phyloP scores from a whole-genome alignment of 257 asterid genomes.

The Scutellaria baicalensis region DNA sequence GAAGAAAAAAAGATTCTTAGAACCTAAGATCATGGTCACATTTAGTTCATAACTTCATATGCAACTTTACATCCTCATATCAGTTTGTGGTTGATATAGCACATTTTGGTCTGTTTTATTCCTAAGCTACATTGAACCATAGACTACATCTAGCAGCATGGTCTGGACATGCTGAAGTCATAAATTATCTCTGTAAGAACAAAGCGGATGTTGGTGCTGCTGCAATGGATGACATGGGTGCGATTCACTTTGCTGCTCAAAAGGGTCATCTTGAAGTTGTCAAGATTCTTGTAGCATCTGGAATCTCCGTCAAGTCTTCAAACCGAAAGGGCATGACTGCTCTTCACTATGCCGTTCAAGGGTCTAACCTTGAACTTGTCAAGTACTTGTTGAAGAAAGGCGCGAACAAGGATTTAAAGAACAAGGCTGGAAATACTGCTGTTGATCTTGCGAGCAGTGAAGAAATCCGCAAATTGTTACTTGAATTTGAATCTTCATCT shows the following conservation, averaged over 20 bases:
- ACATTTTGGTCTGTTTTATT: constrained; percentile 11
- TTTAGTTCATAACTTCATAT: background rate
- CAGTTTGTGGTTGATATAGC: background rate
- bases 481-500: constrained; percentile 32
- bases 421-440: constrained; percentile 77
- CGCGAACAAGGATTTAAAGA: constrained; percentile 44
- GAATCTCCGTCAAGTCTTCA: constrained; percentile 60
- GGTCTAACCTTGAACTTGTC: constrained; percentile 66
- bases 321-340: constrained; percentile 91
- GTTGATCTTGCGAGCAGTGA: constrained; percentile 69
- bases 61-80: background rate
- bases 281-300: constrained; percentile 50
- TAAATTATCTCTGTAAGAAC: constrained; percentile 71
- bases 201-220: constrained; percentile 93
- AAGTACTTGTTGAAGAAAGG: constrained; percentile 81
- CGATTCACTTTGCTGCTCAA: constrained; percentile 94
- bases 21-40: background rate
- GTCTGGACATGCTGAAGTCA: constrained; percentile 80
- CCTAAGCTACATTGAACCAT: constrained; percentile 18
- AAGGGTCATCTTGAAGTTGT: constrained; percentile 81
- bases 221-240: constrained; percentile 99
- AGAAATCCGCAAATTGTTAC: constrained; percentile 44
- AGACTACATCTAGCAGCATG: constrained; percentile 98
- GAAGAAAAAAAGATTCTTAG: background rate
- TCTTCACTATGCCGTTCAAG: constrained; percentile 93